Evolutionary conservation across 257 asterid genomes (phyloP).

Genomic region (Solanum rostratum): DNA sequence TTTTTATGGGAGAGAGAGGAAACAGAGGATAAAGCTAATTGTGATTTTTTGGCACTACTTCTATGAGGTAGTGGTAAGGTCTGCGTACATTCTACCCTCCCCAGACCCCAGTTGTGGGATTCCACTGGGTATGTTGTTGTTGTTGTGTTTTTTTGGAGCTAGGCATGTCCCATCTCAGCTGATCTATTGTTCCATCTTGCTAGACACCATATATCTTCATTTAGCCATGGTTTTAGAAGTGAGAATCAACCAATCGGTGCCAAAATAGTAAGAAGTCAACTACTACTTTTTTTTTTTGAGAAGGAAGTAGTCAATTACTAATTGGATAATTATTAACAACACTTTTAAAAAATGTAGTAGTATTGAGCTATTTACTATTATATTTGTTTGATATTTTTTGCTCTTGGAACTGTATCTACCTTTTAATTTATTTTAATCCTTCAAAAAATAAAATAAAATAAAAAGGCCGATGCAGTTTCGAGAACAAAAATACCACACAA

Average conservation of each 20-base stretch:
- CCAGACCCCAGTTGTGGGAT: no score
- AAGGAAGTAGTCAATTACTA: not conserved
- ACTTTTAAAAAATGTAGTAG: not conserved
- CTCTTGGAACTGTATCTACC: not conserved
- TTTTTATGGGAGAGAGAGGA: not conserved
- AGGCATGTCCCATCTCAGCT: not conserved
- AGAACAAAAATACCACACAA: not conserved
- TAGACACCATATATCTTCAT: not conserved
- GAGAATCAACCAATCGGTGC: not conserved
- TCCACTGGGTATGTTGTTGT: no score
- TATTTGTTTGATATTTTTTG: not conserved
- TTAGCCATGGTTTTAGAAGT: not conserved
- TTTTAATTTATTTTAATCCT: not conserved
- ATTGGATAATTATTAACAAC: no score
- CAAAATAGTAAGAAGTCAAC: not conserved
- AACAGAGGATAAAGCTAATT: not conserved
- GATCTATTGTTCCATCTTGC: not conserved
- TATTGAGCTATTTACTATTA: not conserved
- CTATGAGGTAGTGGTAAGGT: no score
- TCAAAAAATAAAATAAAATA: not conserved
- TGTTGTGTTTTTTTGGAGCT: not conserved
- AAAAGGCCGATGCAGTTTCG: not conserved
- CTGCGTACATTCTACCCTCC: no score
- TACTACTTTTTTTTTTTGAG: not conserved
- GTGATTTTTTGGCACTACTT: not conserved